A percentile compares a stretch with the other conserved stretches of the same genome.
These are phyloP conservation scores for Malus hybrid DNA, from an alignment of 331 rosid genomes.

Conservation along the genomic window DNA sequence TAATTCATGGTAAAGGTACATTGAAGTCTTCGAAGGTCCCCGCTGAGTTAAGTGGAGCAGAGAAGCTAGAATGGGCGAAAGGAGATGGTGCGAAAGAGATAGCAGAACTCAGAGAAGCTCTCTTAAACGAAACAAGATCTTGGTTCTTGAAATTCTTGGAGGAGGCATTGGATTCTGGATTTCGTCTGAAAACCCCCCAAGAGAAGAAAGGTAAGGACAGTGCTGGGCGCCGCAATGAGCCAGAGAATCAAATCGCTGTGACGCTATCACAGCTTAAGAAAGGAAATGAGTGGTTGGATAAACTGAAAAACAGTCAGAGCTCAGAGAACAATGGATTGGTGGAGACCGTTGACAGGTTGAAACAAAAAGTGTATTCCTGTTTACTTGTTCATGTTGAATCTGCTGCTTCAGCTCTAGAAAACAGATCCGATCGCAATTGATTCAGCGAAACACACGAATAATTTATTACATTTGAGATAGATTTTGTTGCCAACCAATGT, in stretches of 20 bases:
- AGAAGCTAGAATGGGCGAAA: conserved; percentile 82
- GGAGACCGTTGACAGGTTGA: conserved; percentile 55
- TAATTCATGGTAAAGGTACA: conserved; percentile 24
- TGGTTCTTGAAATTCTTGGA: conserved; percentile 86
- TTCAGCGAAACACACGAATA: conserved; percentile 12
- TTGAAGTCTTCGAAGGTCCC: conserved; percentile 33
- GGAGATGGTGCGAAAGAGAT: conserved; percentile 54
- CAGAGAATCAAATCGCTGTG: conserved; percentile 60
- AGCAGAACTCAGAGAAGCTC: conserved; percentile 43
- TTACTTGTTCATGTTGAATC: conserved; percentile 70
- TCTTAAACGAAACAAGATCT: conserved; percentile 60
- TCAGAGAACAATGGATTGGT: conserved; percentile 27
- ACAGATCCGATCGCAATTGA: conserved; percentile 39
- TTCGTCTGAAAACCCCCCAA: conserved; percentile 30
- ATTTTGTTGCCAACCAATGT: conserved; percentile 1
- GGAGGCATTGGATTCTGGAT: conserved; percentile 66
- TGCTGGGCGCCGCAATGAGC: conserved; percentile 38
- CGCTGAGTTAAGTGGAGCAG: conserved; percentile 34
- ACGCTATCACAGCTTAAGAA: conserved; percentile 75
- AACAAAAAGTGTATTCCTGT: conserved; percentile 62
- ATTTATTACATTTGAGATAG: conserved; percentile 20
- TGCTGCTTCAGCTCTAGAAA: conserved; percentile 79
- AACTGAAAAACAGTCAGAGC: conserved; percentile 33
- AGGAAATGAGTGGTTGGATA: conserved; percentile 87
- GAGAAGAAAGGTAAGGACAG: conserved; percentile 57